A percentile compares a stretch with the other conserved stretches of the same genome.
These are phyloP conservation scores for Kodamaea fukazawae DNA, from an alignment of 805 yeast genomes.

Conservation along the genomic window DNA sequence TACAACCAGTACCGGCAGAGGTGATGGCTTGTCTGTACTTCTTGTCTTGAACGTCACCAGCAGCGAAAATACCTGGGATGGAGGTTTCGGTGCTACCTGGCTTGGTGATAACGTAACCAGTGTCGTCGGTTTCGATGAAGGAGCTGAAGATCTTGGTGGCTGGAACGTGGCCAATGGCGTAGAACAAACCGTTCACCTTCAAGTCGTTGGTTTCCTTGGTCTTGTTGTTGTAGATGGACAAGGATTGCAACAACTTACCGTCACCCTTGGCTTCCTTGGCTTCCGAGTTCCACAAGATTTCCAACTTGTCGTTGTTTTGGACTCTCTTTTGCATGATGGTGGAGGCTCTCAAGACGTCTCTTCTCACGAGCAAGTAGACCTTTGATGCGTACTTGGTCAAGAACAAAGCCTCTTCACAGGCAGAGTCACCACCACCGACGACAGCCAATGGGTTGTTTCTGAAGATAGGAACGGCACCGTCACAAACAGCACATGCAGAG, in stretches of 20 bases:
- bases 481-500: slow-evolving; percentile 99
- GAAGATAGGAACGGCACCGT: slow-evolving; percentile 98
- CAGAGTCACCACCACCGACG: slow-evolving; percentile 99
- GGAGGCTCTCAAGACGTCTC: slow-evolving; percentile 92
- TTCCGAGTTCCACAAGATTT: slow-evolving; percentile 82
- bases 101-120: slow-evolving; percentile 82
- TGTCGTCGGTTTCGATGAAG: slow-evolving; percentile 80
- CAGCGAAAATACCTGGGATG: slow-evolving; percentile 90
- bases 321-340: slow-evolving; percentile 96
- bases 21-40: slow-evolving; percentile 98
- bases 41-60: slow-evolving; percentile 98
- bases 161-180: slow-evolving; percentile 96
- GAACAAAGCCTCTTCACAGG: slow-evolving; percentile 98
- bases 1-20: slow-evolving; percentile 99
- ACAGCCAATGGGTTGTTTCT: slow-evolving; percentile 98
- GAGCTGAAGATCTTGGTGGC: slow-evolving; percentile 80
- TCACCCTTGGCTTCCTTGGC: slow-evolving; percentile 90
- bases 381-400: slow-evolving; percentile 97
- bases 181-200: slow-evolving; percentile 87
- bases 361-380: slow-evolving; percentile 90
- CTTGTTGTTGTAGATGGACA: slow-evolving; percentile 66
- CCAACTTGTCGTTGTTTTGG: slow-evolving; percentile 78
- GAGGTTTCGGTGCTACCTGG: slow-evolving; percentile 90
- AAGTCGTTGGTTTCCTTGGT: slow-evolving; percentile 68
- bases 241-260: slow-evolving; percentile 71